A percentile compares a stretch with the other conserved stretches of the same genome.
These are phyloP conservation scores for Botryotinia narcissicola DNA, from an alignment of 2,329 filamentous ascomycete genomes.

Conservation along the genomic window DNA sequence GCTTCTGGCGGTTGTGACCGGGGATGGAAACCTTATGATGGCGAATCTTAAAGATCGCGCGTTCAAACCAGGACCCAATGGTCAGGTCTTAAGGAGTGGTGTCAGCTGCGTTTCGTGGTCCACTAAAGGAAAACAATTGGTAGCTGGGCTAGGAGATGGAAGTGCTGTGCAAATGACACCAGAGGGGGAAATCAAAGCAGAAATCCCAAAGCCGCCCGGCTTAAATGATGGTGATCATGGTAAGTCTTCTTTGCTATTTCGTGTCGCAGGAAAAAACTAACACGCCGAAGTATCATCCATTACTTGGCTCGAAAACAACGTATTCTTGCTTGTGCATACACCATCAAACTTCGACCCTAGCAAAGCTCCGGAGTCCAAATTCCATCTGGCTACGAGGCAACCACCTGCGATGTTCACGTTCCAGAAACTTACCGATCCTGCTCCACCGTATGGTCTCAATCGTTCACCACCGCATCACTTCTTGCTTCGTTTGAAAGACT, in stretches of 20 bases:
- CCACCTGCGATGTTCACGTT: slow-evolving; percentile 61
- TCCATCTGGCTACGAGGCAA: slow-evolving; percentile 74
- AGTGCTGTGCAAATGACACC: slow-evolving; percentile 80
- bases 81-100: slow-evolving; percentile 65
- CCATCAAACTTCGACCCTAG: slow-evolving; percentile 55
- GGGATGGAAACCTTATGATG: slow-evolving; percentile 77
- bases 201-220: slow-evolving; percentile 73
- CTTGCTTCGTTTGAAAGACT: slow-evolving; percentile 73
- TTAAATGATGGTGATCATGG: slow-evolving; percentile 63
- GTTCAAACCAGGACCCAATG: slow-evolving; percentile 57
- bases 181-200: slow-evolving; percentile 71
- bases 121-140: slow-evolving; percentile 85
- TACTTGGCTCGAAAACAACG: slow-evolving; percentile 82
- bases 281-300: slow-evolving; percentile 66
- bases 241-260: slow-evolving; percentile 44
- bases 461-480: slow-evolving; percentile 72
- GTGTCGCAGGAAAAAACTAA: slow-evolving; percentile 32
- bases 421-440: slow-evolving; percentile 72
- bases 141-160: slow-evolving; percentile 81
- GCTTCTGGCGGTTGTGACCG: slow-evolving; percentile 77
- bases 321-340: slow-evolving; percentile 80
- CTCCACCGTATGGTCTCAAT: slow-evolving; percentile 66
- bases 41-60: slow-evolving; percentile 71
- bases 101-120: slow-evolving; percentile 92
- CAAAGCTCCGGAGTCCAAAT: slow-evolving; percentile 61